Conservation (phyloP, 495 filamentous ascomycete genomes). For the Pseudevernia furfuracea region DNA sequence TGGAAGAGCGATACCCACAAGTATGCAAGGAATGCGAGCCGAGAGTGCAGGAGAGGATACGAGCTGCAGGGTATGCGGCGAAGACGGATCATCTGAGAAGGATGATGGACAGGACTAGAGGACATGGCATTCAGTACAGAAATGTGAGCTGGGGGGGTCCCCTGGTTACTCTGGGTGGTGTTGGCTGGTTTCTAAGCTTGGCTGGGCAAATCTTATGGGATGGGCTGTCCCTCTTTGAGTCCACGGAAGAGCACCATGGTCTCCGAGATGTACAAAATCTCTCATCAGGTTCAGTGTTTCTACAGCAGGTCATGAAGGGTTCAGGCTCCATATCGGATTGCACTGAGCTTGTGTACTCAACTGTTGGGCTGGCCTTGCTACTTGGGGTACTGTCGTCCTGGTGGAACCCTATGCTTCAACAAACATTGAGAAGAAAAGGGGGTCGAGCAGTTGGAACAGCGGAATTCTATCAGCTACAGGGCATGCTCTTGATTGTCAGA, state of each 20-base stretch:
- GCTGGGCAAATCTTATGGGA: constrained; percentile 41
- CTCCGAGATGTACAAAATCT: constrained; percentile 14
- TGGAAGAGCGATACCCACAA: constrained; percentile 76
- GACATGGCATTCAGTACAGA: constrained; percentile 35
- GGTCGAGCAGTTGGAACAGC: constrained; percentile 56
- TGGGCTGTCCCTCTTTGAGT: constrained; percentile 29
- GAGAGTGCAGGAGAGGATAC: constrained; percentile 54
- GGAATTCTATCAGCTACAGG: constrained; percentile 63
- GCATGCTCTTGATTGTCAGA: constrained; percentile 52
- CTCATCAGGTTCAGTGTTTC: constrained; percentile 29
- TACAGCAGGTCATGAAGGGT: constrained; percentile 25
- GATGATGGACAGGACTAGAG: constrained; percentile 58
- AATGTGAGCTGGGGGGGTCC: constrained; percentile 45
- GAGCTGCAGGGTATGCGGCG: constrained; percentile 63
- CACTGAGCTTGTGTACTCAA: constrained; percentile 32
- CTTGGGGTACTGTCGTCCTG: constrained; percentile 53
- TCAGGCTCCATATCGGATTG: constrained; percentile 29
- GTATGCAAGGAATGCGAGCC: constrained; percentile 72
- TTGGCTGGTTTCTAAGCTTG: constrained; percentile 25
- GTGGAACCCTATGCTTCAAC: constrained; percentile 69
- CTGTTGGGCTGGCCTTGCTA: constrained; percentile 41
- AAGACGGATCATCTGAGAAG: constrained; percentile 69
- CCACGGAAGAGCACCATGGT: constrained; percentile 19
- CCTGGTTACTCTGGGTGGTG: constrained; percentile 33
- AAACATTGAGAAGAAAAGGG: constrained; percentile 54